Percentiles rank a stretch among this genome's conserved stretches.
These are phyloP conservation scores for Aspergillus oerlinghausenensis DNA, from an alignment of 2,329 filamentous ascomycete genomes.

Conservation along the genomic window DNA sequence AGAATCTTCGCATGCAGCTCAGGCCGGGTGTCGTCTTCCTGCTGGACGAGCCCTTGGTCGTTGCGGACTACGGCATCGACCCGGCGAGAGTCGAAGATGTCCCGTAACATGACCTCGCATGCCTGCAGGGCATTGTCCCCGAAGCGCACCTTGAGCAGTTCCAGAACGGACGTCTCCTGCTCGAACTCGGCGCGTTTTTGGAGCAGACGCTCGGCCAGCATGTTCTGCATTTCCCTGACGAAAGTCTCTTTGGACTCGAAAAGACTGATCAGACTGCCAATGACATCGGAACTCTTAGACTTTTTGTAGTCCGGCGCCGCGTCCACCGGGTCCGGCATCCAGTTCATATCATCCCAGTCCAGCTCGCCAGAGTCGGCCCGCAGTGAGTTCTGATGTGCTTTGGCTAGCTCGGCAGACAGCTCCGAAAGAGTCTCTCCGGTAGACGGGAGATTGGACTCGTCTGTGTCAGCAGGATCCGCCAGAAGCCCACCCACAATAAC, in stretches of 20 bases:
- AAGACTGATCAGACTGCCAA: conserved; percentile 81
- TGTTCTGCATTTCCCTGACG: conserved; percentile 86
- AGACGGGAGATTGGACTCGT: conserved; percentile 21
- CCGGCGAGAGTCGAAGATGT: conserved; percentile 76
- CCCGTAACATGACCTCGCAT: conserved; percentile 95
- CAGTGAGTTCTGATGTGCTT: conserved; percentile 38
- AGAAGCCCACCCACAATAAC: conserved; percentile 62
- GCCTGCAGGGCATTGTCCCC: conserved; percentile 82
- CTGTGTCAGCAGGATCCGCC: conserved; percentile 47
- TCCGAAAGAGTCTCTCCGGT: conserved; percentile 46
- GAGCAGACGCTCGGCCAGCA: conserved; percentile 77
- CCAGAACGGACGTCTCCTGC: conserved; percentile 76
- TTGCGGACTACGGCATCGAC: conserved; percentile 66
- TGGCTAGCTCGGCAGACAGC: conserved; percentile 50
- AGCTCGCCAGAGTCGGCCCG: conserved; percentile 59
- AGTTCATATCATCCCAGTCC: conserved; percentile 88
- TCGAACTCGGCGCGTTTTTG: conserved; percentile 64
- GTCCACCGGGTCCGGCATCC: conserved; percentile 89
- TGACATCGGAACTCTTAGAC: conserved; percentile 82
- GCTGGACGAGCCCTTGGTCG: conserved; percentile 38
- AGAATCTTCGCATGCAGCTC: conserved; percentile 77
- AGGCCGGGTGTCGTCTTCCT: conserved; percentile 26
- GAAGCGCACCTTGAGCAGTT: conserved; percentile 82
- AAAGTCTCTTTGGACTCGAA: conserved; percentile 88
- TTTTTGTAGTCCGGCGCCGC: conserved; percentile 89